Evolutionary conservation across 345 rosid genomes (phyloP).

Genomic region (Moricandia arvensis): DNA sequence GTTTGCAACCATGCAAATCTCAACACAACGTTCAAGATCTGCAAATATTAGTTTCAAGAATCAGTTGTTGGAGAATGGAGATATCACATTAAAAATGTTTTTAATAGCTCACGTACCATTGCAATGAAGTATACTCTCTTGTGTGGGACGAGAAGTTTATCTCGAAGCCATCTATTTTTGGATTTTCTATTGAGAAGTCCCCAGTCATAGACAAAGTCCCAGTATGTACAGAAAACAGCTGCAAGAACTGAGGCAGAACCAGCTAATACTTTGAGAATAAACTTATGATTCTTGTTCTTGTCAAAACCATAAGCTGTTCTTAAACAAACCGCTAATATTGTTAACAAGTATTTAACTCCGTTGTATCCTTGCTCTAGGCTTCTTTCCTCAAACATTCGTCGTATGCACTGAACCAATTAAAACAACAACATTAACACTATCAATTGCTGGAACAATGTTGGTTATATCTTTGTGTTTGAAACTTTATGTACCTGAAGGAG

Average conservation of each 20-base stretch:
- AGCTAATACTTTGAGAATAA: constrained; percentile 41
- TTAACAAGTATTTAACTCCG: constrained; percentile 53
- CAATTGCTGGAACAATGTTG: background rate
- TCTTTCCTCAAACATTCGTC: constrained; percentile 58
- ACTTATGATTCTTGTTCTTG: constrained; percentile 7
- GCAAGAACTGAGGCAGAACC: constrained; percentile 52
- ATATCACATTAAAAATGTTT: background rate
- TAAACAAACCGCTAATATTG: constrained; percentile 51
- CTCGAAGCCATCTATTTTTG: constrained; percentile 58
- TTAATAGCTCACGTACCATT: constrained; percentile 42
- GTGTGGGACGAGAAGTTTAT: constrained; percentile 56
- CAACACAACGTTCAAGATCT: constrained; percentile 53
- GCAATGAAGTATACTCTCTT: constrained; percentile 58
- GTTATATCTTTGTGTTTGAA: background rate
- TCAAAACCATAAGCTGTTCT: constrained; percentile 39
- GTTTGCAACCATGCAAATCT: constrained; percentile 66
- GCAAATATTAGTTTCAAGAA: background rate
- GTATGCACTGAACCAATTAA: constrained; percentile 44
- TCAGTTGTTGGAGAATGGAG: background rate
- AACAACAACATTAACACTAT: background rate
- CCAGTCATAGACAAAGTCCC: constrained; percentile 71
- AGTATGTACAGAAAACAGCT: constrained; percentile 42
- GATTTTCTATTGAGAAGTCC: constrained; percentile 60
- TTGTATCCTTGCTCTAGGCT: constrained; percentile 47
- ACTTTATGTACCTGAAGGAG: constrained; percentile 54